Base-by-base conservation (phyloP, 1,139 yeast species). In the Pichia sp. region DNA sequence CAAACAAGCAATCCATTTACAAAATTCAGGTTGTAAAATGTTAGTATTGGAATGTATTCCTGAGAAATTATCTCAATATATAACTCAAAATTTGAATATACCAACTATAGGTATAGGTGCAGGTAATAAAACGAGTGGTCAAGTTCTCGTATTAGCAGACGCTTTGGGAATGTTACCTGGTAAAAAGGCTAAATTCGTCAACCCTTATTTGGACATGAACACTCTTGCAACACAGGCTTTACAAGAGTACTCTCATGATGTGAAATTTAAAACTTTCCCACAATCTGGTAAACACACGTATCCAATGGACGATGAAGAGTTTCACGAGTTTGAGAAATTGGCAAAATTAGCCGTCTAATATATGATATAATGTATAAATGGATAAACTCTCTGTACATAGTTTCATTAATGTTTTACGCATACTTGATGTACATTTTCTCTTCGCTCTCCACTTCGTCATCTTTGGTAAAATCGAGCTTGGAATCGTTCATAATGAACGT, bases 51-150 rank as follows among this genome's bases (percentile, higher is more conserved):
- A 91, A 52, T 94, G 96, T 35, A 72, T 91, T 9, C 98, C 98
- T 3, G 74, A 74, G 38, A 70, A 69, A 41, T 62, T 91, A n/a
- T 91, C 91, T 0, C 59, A 66, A 32, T 63, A 64, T 40, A 74
- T 91, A 29, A 83, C 96, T 0, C 54, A 66, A 3, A 63, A 64
- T 21, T 58, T 87, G 22, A 40, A 56, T 1, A 65, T 88, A 1
- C 97, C 98, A 0, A 85, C 94, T 1, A 87, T 91, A 45, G 97
- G 98, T 6, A 91, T 91, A 36, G 98, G 98, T 6, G 96, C 97
- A 0, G 97, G 98, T 0, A 76, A 79, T 15, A 62, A 61, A 11
- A 80, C 91, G 13, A 76, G 86, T 24, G 97, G 96, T 0, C 97
- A 91, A 56, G 96, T 91, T 1, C 67, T 91, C 33, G 98, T 91